phyloP scores from a whole-genome alignment of 305 asterid species.

The Withania somnifera region DNA sequence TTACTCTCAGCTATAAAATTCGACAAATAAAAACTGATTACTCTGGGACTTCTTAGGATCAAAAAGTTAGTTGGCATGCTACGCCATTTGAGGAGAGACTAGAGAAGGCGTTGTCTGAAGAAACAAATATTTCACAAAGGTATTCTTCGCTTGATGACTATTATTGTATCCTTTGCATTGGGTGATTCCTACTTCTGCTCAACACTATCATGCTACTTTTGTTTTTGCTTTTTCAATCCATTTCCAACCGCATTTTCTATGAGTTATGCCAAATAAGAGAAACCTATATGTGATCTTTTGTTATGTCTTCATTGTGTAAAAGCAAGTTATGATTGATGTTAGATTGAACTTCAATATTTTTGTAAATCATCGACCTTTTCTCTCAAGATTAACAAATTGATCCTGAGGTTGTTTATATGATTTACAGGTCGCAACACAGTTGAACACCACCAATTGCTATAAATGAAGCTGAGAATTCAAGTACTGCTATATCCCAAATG shows the following conservation, averaged over 20 bases:
- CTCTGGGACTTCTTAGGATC: constrained; percentile 13
- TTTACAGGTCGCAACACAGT: constrained; percentile 40
- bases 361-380: not conserved
- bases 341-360: not conserved
- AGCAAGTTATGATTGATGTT: not conserved
- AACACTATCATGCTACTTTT: not conserved
- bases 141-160: constrained; percentile 17
- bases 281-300: not conserved
- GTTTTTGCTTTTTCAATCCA: not conserved
- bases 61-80: too few relatives aligned
- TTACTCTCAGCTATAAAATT: not conserved
- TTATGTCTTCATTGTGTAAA: not conserved
- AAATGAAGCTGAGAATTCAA: constrained; percentile 45
- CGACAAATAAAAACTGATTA: too few relatives aligned
- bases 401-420: not conserved
- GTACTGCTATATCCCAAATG: constrained; percentile 54
- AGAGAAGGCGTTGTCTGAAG: constrained; percentile 40
- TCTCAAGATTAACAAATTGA: not conserved
- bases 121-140: constrained; percentile 58
- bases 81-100: too few relatives aligned
- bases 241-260: not conserved
- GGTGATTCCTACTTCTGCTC: too few relatives aligned
- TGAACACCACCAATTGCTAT: constrained; percentile 30
- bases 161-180: too few relatives aligned
- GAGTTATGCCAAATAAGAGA: not conserved